A percentile compares a stretch with the other conserved stretches of the same genome.
Conservation (phyloP, 2,329 filamentous ascomycete genomes). For the Epichloe uncinata region DNA sequence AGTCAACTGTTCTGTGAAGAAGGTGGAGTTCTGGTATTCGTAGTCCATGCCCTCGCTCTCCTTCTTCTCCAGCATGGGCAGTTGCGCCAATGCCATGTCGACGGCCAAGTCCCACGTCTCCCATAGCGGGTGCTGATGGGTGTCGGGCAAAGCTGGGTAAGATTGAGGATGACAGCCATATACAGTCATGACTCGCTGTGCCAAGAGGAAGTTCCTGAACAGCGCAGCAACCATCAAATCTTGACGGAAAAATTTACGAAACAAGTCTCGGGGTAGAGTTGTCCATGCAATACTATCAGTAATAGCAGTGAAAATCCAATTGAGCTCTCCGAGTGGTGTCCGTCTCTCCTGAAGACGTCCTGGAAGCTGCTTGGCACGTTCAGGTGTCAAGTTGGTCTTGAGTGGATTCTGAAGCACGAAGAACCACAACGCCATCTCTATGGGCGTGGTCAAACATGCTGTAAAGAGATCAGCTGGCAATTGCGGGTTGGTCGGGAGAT, state of each 20-base stretch:
- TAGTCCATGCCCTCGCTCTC: constrained; percentile 64
- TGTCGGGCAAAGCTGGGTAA: constrained; percentile 82
- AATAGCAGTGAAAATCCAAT: constrained; percentile 99
- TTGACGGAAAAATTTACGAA: constrained; percentile 94
- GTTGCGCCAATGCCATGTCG: constrained; percentile 82
- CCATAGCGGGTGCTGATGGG: constrained; percentile 90
- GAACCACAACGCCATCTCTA: constrained; percentile 93
- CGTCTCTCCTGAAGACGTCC: constrained; percentile 84
- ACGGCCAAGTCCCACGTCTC: constrained; percentile 96
- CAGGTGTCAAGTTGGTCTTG: constrained; percentile 55
- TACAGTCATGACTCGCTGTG: constrained; percentile 88
- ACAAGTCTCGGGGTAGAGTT: constrained; percentile 73
- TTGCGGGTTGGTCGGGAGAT: constrained; percentile 84
- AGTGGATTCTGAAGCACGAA: constrained; percentile 88
- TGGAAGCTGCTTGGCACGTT: constrained; percentile 78
- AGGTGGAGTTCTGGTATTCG: constrained; percentile 86
- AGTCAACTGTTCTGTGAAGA: constrained; percentile 93
- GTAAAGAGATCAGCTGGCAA: constrained; percentile 93
- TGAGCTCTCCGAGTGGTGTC: constrained; percentile 88
- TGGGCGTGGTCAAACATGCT: constrained; percentile 88
- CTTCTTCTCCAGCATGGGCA: constrained; percentile 72
- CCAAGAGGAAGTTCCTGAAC: constrained; percentile 89
- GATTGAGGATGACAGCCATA: constrained; percentile 94
- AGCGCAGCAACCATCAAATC: constrained; percentile 98
- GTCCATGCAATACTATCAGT: constrained; percentile 99